Evolutionary conservation across 805 yeast genomes (phyloP).

Genomic region (Suhomyces kilbournensis): DNA sequence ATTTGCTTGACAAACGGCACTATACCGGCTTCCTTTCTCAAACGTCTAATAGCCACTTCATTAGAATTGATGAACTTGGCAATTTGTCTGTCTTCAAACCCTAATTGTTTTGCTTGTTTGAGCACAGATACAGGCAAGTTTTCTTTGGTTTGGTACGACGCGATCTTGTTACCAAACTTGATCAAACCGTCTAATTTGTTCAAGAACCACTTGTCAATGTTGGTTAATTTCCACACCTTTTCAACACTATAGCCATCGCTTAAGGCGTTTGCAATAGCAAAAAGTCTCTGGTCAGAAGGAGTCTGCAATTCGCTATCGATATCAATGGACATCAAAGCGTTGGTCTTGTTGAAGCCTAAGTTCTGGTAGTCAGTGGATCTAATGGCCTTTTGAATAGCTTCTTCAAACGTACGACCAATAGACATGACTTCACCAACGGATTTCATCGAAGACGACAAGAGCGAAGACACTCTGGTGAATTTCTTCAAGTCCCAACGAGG

Average conservation of each 20-base stretch:
- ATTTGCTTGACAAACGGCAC: conserved; percentile 93
- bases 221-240: conserved; percentile 84
- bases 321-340: conserved; percentile 84
- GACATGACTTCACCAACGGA: conserved; percentile 99
- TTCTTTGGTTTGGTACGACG: conserved; percentile 54
- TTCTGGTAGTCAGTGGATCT: conserved; percentile 95
- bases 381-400: conserved; percentile 96
- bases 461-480: conserved; percentile 86
- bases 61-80: conserved; percentile 85
- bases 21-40: conserved; percentile 82
- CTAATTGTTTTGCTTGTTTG: conserved; percentile 91
- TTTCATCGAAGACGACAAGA: conserved; percentile 91
- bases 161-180: conserved; percentile 61
- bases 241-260: conserved; percentile 86
- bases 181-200: conserved; percentile 77
- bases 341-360: conserved; percentile 85
- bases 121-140: conserved; percentile 61
- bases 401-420: conserved; percentile 96
- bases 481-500: conserved; percentile 99
- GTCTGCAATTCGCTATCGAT: conserved; percentile 91
- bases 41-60: conserved; percentile 88
- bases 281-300: conserved; percentile 95
- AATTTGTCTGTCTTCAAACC: conserved; percentile 94
- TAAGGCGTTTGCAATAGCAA: conserved; percentile 95
- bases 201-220: conserved; percentile 95